Evolutionary conservation across 306 rosid genomes (phyloP).

Genomic region (Cucurbita pepo): DNA sequence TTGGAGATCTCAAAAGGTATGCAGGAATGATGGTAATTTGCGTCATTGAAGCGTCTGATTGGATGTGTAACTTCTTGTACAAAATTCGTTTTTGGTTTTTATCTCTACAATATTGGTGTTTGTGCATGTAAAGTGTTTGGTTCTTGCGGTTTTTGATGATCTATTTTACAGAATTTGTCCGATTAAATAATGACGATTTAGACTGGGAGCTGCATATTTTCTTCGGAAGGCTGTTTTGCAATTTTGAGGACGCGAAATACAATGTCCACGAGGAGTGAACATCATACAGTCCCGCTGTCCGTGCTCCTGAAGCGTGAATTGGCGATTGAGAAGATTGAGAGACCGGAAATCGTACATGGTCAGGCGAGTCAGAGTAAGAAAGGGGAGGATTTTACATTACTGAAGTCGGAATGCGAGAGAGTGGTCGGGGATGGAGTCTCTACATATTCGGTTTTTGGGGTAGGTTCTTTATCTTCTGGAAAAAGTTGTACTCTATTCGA

Average conservation of each 20-base stretch:
- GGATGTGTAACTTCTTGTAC: neutral
- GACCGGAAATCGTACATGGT: slow-evolving; percentile 69
- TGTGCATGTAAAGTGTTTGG: neutral
- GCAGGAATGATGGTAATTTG: neutral
- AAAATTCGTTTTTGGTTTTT: neutral
- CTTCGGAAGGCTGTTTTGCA: slow-evolving; percentile 6
- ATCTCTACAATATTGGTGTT: neutral
- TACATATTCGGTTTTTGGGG: slow-evolving; percentile 86
- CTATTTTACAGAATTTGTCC: slow-evolving; percentile 20
- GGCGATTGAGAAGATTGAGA: slow-evolving; percentile 77
- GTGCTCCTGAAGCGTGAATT: slow-evolving; percentile 86
- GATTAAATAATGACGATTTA: slow-evolving; percentile 19
- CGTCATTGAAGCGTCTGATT: neutral
- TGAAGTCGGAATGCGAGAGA: slow-evolving; percentile 83
- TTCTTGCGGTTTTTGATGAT: neutral
- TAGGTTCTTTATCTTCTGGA: slow-evolving; percentile 12
- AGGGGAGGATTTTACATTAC: slow-evolving; percentile 77
- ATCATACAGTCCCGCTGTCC: slow-evolving; percentile 80
- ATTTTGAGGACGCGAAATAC: slow-evolving; percentile 14
- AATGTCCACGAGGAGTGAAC: slow-evolving; percentile 67
- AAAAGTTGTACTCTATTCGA: neutral
- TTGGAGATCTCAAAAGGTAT: neutral
- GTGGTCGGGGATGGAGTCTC: slow-evolving; percentile 84
- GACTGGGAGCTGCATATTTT: slow-evolving; percentile 10
- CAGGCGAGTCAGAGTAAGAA: slow-evolving; percentile 90